Conservation (phyloP, 306 rosid species). For the Castanopsis chinensis region DNA sequence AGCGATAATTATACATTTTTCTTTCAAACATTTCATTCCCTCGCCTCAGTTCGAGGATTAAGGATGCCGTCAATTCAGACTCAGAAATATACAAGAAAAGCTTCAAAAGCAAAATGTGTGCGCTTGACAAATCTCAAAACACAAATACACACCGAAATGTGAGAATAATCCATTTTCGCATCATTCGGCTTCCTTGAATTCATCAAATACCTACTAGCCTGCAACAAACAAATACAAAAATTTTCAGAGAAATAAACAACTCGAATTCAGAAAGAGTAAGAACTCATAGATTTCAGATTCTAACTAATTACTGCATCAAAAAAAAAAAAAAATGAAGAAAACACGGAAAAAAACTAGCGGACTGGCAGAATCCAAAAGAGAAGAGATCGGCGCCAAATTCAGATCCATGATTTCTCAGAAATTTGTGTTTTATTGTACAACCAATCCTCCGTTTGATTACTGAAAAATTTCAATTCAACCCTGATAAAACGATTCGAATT, state of each 20-base stretch:
- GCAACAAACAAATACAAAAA: conserved; percentile 10
- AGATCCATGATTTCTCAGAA: not conserved
- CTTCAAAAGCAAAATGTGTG: not conserved
- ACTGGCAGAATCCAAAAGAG: not conserved
- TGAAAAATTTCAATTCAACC: not conserved
- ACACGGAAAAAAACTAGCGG: too few species aligned
- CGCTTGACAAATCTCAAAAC: not conserved
- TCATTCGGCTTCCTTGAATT: conserved; percentile 65
- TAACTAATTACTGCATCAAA: not conserved
- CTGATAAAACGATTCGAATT: not conserved
- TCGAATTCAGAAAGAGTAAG: not conserved
- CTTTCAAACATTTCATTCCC: not conserved
- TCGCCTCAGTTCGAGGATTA: not conserved
- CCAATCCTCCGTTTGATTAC: not conserved
- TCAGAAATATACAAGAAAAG: not conserved
- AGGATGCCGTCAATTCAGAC: not conserved
- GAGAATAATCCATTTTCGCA: conserved; percentile 88
- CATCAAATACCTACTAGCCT: conserved; percentile 80
- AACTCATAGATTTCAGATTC: not conserved
- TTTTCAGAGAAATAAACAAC: not conserved
- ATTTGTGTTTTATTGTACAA: not conserved
- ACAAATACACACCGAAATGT: conserved; percentile 57
- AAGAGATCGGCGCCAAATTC: not conserved
- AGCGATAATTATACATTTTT: not conserved
- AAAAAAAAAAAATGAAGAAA: too few species aligned